A percentile compares a stretch with the other conserved stretches of the same genome.
Evolutionary conservation across 2,329 filamentous ascomycete species (phyloP).

Genomic region (Colletotrichum abscissum): DNA sequence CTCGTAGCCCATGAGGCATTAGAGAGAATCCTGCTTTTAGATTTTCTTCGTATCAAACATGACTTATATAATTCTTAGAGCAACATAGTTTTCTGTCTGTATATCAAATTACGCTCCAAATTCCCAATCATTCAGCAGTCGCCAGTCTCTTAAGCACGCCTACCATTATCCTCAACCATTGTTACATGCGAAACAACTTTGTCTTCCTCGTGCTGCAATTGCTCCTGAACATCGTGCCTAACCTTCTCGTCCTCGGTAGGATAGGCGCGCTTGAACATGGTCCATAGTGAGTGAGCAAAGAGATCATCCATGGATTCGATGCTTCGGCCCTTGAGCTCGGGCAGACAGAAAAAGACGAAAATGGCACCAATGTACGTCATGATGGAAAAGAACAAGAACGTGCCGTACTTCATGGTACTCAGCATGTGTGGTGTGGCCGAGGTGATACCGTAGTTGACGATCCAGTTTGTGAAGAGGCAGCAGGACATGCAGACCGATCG

Average conservation of each 20-base stretch:
- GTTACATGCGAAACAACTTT: slow-evolving; percentile 6
- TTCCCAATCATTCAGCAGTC: not conserved
- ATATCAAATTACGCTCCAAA: not conserved
- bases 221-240: slow-evolving; percentile 17
- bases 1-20: not conserved
- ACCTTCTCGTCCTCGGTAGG: slow-evolving; percentile 59
- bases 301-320: slow-evolving; percentile 62
- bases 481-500: slow-evolving; percentile 42
- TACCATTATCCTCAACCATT: slow-evolving; percentile 15
- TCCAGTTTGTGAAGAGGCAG: slow-evolving; percentile 43
- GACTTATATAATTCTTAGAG: not conserved
- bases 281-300: slow-evolving; percentile 53
- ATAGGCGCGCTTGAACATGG: slow-evolving; percentile 53
- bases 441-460: slow-evolving; percentile 45
- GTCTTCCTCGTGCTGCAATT: slow-evolving; percentile 1
- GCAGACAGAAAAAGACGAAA: slow-evolving; percentile 59
- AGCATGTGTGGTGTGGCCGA: slow-evolving; percentile 42
- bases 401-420: slow-evolving; percentile 29
- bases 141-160: not conserved
- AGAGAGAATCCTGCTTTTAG: not conserved
- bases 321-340: slow-evolving; percentile 61
- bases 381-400: slow-evolving; percentile 33
- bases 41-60: not conserved
- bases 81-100: not conserved
- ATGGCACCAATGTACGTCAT: slow-evolving; percentile 37